Conservation (phyloP, 441 rosid genomes). For the Euphorbia schlechtendalii region DNA sequence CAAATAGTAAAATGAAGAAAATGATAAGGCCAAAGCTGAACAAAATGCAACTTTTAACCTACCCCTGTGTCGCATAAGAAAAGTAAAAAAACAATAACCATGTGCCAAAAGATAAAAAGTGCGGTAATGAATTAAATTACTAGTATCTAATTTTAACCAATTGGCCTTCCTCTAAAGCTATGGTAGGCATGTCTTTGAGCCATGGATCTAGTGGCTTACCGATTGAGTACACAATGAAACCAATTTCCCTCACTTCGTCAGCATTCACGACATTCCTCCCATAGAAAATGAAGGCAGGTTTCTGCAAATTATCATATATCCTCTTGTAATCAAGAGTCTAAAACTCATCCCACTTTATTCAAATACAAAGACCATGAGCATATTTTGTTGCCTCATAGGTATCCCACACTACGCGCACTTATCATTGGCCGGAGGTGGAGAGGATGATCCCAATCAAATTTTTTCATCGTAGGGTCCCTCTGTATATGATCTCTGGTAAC, state of each 20-base stretch:
- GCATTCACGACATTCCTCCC: constrained; percentile 71
- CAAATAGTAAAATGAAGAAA: constrained; percentile 18
- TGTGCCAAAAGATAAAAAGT: constrained; percentile 10
- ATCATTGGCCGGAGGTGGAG: no score
- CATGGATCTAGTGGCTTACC: constrained; percentile 91
- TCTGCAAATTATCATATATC: constrained; percentile 66
- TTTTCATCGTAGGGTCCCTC: no score
- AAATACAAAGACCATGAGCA: constrained; percentile 83
- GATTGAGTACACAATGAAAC: constrained; percentile 86
- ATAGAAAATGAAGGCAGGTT: constrained; percentile 76
- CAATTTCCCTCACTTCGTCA: constrained; percentile 70
- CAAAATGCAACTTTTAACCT: constrained; percentile 16
- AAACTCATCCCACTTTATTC: constrained; percentile 97
- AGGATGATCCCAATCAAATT: no score
- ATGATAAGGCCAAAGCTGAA: constrained; percentile 22
- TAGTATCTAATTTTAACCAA: constrained; percentile 12
- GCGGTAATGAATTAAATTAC: constrained; percentile 25
- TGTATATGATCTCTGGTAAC: no score
- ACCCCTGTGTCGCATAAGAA: constrained; percentile 19
- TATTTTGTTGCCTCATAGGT: constrained; percentile 76
- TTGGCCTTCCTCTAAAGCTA: constrained; percentile 40
- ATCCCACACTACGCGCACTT: constrained; percentile 64
- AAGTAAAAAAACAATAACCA: constrained; percentile 15
- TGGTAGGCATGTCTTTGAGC: no score
- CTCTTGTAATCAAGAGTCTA: constrained; percentile 63